Evolutionary conservation across 2,329 filamentous ascomycete species (phyloP), one percentile per base, ranked within the genome.

Genomic region (Aspergillus fructus): DNA sequence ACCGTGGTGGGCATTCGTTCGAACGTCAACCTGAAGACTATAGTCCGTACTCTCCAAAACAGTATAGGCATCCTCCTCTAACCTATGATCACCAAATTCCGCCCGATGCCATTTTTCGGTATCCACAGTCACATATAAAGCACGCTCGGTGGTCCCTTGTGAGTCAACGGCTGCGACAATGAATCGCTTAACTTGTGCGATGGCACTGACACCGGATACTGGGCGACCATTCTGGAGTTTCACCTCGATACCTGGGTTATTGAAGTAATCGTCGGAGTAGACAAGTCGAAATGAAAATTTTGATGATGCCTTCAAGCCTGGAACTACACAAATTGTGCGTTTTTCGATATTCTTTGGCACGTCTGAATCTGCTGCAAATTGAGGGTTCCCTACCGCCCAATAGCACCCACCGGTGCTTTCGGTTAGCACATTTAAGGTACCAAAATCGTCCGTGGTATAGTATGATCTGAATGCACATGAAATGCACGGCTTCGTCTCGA

Each of bases 21-120:
- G 88, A 62, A 97, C 93, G 74, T 97, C 93, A 55, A 99, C 87
- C 76, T 97, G 93, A 66, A 99, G 92, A 78, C 93, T 97, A 79
- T 99, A 97, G 71, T 96, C 93, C 42, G 94, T 97, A 68, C 93
- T 94, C 76, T 97, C 93, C 41, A 99, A 82, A 48, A 99, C 84
- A 0, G 94, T 99, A 74, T 97, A 99, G 3, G 90, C 91, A 66
- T 86, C 83, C 70, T 93, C 85, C 71, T 96, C 89, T 60, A 91
- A 83, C 67, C 93, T 90, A 73, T 96, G 92, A 60, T 90, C 88
- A 45, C 86, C 89, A 74, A 99, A 97, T 69, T 96, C 85, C 58
- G 93, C 93, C 53, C 92, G 87, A 72, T 97, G 92, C 94, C 94
- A 99, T 55, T 83, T 87, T 51, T 86, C 80, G 12, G 90, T 88